Base-by-base conservation (phyloP, 2,329 filamentous ascomycete genomes). In the Cordyceps cicadae region DNA sequence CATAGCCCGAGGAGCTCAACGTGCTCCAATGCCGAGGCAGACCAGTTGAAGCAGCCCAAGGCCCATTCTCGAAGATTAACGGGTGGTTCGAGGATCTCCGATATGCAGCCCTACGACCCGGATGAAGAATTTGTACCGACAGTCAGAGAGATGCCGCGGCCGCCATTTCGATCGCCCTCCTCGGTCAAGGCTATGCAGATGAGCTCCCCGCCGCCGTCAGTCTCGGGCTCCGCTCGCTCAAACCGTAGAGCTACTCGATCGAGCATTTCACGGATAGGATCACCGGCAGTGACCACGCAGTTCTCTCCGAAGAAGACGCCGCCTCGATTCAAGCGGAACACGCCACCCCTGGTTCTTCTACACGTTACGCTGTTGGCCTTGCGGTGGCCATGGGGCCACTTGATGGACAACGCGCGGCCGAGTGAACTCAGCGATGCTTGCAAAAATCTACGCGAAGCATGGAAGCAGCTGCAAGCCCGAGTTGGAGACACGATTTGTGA, bases 341-440 rank as follows among this genome's bases (percentile, higher is more conserved):
- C 80, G 59, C 82, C 83, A 54, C 90, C 90, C 3, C 79, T 94
- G 2, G 88, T 94, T 1, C 77, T 94, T 52, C 77, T 94, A 4
- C 90, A 94, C 66, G 86, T 90, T 41, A 92, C 89, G 0, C 77
- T 93, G 0, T 76, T 94, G 5, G 89, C 90, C 0, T 77, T 90
- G 11, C 79, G 84, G 46, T 84, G 87, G 77, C 77, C 79, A 0
- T 92, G 87, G 79, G 82, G 77, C 1, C 77, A 81, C 26, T 72
- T 86, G 9, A 71, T 87, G 32, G 77, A 83, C 48, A 73, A 66
- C n/a, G 73, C 71, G 7, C 70, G 69, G 29, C 69, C 72, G 5
- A 68, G 65, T 37, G 74, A 79, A 54, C 69, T 82, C 32, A 78
- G 76, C 8, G 73, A 78, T 7, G 74, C 75, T 9, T 72, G 78